Evolutionary conservation across 257 asterid species (phyloP), one percentile per base, ranked within the genome.

Genomic region (Ilex asprella): DNA sequence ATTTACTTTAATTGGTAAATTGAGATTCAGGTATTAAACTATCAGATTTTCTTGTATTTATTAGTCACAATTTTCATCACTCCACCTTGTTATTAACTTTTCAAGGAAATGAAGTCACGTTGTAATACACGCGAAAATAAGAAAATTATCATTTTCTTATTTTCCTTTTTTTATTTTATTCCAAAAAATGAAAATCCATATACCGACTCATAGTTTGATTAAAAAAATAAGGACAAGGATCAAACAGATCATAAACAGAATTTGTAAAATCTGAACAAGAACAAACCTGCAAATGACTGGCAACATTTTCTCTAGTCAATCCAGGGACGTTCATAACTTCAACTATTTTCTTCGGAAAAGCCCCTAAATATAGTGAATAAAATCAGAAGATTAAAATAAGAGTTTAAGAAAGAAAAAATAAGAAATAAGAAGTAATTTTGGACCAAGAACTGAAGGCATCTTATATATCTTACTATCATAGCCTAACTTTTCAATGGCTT

Each of bases 211-310:
- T 2, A 0, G 4, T 46, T 46, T 46, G 52, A 31, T 62, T 21
- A 2, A 30, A 3, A 15, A 46, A 2, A 10, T 4, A 2, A n/a
- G 31, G n/a, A 55, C 30, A 61, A 46, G 12, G 8, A 54, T 43
- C 16, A 15, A 53, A 59, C 39, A 29, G 27, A 54, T 11, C 32
- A 31, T 27, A 11, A 2, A 2, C 8, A 32, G 16, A 14, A 31
- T 32, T 47, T 35, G 39, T 43, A 50, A 39, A 51, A 69, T 31
- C 56, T 13, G 10, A 39, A 57, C 35, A 12, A 67, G 60, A 64
- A 63, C 62, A 59, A 59, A 85, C 97, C 94, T 89, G 97, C 69
- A 86, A 80, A 76, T 86, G 95, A 66, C 95, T 89, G 52, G 97
- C 94, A 63, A 89, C 88, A 58, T 84, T 76, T 74, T 82, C 95